Base-by-base conservation (phyloP, 2,329 filamentous ascomycete species). In the Pseudogymnoascus sp. region DNA sequence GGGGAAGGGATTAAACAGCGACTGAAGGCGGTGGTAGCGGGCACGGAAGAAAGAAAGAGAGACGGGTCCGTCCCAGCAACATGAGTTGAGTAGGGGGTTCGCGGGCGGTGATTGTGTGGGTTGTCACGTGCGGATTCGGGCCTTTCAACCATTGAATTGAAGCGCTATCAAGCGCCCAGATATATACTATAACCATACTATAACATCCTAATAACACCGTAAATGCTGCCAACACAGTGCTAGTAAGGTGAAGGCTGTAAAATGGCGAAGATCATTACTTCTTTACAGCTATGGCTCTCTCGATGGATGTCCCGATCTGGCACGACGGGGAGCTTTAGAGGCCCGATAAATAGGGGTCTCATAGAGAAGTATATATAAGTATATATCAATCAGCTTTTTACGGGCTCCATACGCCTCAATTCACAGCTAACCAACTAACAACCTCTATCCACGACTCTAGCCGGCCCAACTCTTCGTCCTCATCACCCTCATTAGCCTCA, bases 341-440 rank as follows among this genome's bases (percentile, higher is more conserved):
- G 43, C 23, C 14, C 43, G 43, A 53, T 53, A n/a, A 53, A 53
- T 53, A 53, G 43, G 43, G 43, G 43, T 53, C 43, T 53, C 23
- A 9, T 53, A 16, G 43, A 53, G 43, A 53, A 11, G 43, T 53
- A 53, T 53, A 31, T 53, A 53, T 16, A 53, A 12, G 43, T 53
- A 53, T 14, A 53, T 28, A 53, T 53, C 43, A 16, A 53, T 53
- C 43, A 53, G 14, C 14, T 9, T 1, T 49, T 16, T 28, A 28
- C 3, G 23, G 40, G 9, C 2, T 21, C 42, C 18, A 49, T 25
- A 49, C 5, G 21, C 18, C 21, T 23, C 42, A 14, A 49, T 25
- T 9, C 9, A 21, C 40, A 8, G 3, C 37, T 40, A 40, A 31
- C 36, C 36, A 31, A 14, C 12, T 42, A 40, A 9, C 7, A 6